phyloP scores from a whole-genome alignment of 2,329 filamentous ascomycete species.

The Fusarium paranaense region DNA sequence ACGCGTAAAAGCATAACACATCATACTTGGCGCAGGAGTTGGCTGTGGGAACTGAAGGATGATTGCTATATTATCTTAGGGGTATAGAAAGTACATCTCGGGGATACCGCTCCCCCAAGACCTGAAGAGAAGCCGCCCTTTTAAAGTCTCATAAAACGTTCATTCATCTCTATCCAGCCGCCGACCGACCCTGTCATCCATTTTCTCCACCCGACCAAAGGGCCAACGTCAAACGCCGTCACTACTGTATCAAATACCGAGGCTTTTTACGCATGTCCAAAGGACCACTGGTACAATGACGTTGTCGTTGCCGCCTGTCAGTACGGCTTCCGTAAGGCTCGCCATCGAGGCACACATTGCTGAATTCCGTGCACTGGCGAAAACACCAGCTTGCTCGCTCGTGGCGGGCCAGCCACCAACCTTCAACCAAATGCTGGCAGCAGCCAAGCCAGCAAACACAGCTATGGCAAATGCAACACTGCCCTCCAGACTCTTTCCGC shows the following conservation, averaged over 20 bases:
- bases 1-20: slow-evolving; percentile 5
- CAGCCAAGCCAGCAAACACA: slow-evolving; percentile 79
- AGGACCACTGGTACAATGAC: slow-evolving; percentile 94
- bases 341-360: slow-evolving; percentile 80
- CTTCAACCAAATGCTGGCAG: slow-evolving; percentile 79
- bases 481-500: slow-evolving; percentile 95
- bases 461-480: slow-evolving; percentile 83
- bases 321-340: slow-evolving; percentile 92
- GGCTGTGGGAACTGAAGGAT: slow-evolving; percentile 4
- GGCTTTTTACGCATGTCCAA: slow-evolving; percentile 89
- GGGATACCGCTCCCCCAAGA: slow-evolving; percentile 2
- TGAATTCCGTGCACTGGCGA: slow-evolving; percentile 70
- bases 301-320: slow-evolving; percentile 98
- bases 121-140: slow-evolving; percentile 1
- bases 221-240: slow-evolving; percentile 27
- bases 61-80: slow-evolving; percentile 12
- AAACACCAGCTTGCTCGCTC: slow-evolving; percentile 52
- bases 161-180: slow-evolving; percentile 35
- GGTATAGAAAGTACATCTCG: slow-evolving; percentile 29
- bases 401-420: slow-evolving; percentile 78
- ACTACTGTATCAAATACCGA: slow-evolving; percentile 62
- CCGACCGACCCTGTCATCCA: slow-evolving; percentile 14
- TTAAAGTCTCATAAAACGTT: slow-evolving; percentile 36
- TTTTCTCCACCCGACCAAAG: background rate
- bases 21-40: slow-evolving; percentile 22